Evolutionary conservation across 495 filamentous ascomycete genomes (phyloP), one percentile per base, ranked within the genome.

Genomic region (Filosporella fistucella): DNA sequence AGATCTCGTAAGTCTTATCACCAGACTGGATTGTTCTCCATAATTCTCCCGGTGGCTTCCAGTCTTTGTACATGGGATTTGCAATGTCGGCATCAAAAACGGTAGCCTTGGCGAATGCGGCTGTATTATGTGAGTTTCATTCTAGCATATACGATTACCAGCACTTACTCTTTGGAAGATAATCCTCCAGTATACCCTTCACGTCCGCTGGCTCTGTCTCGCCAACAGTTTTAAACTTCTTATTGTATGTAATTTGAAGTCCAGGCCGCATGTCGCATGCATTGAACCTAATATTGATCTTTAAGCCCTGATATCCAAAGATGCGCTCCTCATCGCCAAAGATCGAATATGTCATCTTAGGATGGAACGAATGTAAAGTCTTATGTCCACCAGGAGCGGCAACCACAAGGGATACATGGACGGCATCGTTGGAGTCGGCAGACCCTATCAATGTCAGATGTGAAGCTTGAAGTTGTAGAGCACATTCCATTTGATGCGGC

Each of bases 241-340:
- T 81, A 39, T 77, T 75, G 60, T 84, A 89, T 5, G 74, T 73
- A 47, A 95, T 71, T 12, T 82, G 69, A 12, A 96, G 54, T 47
- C 88, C 76, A 16, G 90, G 88, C 47, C 78, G 79, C 62, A 96
- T 75, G 55, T 95, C 82, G 59, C 86, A 85, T 23, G 87, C 86
- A 49, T 88, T 81, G 60, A 90, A 95, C 28, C 75, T 76, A 37
- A 99, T 62, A 32, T 82, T 73, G 52, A 97, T 81, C 38, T 80
- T 76, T 45, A 96, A 70, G 22, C 78, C 77, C 54, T 86, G 80
- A 67, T 97, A 95, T 18, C 93, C 93, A 54, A 96, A 91, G 41
- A 99, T 91, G 13, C 69, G 71, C 68, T 99, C 89, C 0, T 88
- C 82, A 13, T 96, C 84, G 58, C 89, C 91, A 58, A 96, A 97